Evolutionary conservation across 225 moss, liverwort and hornwort species (phyloP).

Genomic region (Lunularia cruciata): DNA sequence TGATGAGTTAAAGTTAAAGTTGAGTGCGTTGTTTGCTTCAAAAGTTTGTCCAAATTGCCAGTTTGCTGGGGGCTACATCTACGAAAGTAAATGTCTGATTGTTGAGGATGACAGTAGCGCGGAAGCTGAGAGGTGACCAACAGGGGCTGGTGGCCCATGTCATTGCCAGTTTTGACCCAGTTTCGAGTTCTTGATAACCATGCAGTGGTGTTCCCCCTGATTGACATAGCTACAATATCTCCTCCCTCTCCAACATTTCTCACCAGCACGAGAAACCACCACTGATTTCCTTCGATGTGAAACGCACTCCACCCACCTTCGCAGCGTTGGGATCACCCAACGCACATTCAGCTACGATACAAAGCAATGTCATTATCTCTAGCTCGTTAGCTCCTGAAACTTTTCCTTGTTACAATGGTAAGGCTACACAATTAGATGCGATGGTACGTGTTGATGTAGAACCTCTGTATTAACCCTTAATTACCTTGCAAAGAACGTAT

Average conservation of each 20-base stretch:
- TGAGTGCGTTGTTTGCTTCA: not conserved
- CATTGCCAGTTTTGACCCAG: conserved; percentile 35
- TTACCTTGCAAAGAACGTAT: too few species aligned
- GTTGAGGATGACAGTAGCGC: not conserved
- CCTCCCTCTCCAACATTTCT: conserved; percentile 13
- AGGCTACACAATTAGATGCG: too few species aligned
- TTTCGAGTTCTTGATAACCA: conserved; percentile 11
- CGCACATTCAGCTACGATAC: conserved; percentile 10
- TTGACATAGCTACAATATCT: not conserved
- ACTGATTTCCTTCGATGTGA: conserved; percentile 27
- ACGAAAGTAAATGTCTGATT: not conserved
- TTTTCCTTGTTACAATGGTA: too few species aligned
- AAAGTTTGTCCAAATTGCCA: conserved; percentile 5
- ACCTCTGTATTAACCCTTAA: too few species aligned
- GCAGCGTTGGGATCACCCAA: too few species aligned
- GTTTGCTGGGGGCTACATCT: not conserved
- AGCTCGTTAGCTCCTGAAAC: too few species aligned
- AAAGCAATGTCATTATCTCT: too few species aligned
- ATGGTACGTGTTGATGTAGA: too few species aligned
- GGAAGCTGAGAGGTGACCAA: conserved; percentile 33
- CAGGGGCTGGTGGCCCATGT: not conserved
- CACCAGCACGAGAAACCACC: conserved; percentile 17
- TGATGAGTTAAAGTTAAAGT: too few species aligned
- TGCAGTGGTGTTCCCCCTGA: conserved; percentile 7
- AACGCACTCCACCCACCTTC: conserved; percentile 13